Evolutionary conservation across 306 rosid genomes (phyloP).

Genomic region (Cucumis melo): DNA sequence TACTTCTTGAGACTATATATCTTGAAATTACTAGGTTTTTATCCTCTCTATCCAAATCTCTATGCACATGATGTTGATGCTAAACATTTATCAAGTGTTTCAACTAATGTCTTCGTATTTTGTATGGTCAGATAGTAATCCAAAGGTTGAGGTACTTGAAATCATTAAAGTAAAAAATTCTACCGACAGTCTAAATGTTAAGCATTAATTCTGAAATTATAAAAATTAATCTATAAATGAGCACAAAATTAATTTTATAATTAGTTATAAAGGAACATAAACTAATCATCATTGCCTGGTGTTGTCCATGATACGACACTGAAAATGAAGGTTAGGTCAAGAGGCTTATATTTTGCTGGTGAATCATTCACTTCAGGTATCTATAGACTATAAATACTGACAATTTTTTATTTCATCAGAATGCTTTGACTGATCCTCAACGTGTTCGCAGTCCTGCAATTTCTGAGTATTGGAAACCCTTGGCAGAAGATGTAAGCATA

Average conservation of each 20-base stretch:
- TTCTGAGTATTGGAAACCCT: slow-evolving; percentile 82
- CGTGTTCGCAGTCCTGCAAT: slow-evolving; percentile 90
- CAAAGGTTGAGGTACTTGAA: background rate
- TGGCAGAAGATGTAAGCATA: slow-evolving; percentile 87
- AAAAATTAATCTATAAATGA: background rate
- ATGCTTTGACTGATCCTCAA: slow-evolving; percentile 84
- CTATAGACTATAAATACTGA: background rate
- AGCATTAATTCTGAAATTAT: background rate
- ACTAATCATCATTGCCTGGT: background rate
- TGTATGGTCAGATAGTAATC: background rate
- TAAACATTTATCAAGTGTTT: background rate
- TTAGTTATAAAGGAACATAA: background rate
- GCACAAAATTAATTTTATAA: background rate
- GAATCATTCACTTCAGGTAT: background rate
- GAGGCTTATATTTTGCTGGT: background rate
- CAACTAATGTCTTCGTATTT: background rate
- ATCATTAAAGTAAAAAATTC: background rate
- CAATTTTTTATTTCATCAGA: slow-evolving; percentile 34
- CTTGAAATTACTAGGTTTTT: background rate
- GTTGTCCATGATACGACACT: background rate
- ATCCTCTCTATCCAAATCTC: background rate
- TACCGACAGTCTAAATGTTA: background rate
- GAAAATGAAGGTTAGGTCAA: background rate
- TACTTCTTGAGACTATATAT: background rate
- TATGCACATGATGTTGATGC: background rate